Evolutionary conservation across 495 filamentous ascomycete species (phyloP).

Genomic region (Daldinia grandis): DNA sequence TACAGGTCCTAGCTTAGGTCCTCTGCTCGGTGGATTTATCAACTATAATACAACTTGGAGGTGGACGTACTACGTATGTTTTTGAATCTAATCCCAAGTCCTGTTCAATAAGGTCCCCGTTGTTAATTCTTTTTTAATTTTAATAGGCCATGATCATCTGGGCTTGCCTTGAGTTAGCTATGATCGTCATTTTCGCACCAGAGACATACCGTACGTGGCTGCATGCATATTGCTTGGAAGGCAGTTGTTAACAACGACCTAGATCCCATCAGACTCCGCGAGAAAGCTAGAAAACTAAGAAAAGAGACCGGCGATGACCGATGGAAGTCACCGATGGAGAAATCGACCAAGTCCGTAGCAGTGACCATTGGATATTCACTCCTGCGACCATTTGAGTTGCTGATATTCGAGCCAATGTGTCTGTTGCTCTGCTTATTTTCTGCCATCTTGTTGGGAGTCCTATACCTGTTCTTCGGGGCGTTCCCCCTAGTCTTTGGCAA

Average conservation of each 20-base stretch:
- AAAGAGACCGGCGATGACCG: constrained; percentile 78
- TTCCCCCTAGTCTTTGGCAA: constrained; percentile 83
- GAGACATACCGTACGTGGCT: constrained; percentile 80
- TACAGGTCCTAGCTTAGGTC: constrained; percentile 55
- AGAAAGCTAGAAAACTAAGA: constrained; percentile 76
- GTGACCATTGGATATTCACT: constrained; percentile 74
- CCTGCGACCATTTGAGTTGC: constrained; percentile 82
- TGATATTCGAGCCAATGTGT: constrained; percentile 87
- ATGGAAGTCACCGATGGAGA: constrained; percentile 83
- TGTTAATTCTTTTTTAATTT: constrained; percentile 4
- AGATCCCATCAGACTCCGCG: constrained; percentile 72
- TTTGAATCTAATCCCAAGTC: neutral
- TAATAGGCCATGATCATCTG: constrained; percentile 73
- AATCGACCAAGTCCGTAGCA: constrained; percentile 72
- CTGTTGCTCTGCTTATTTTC: constrained; percentile 84
- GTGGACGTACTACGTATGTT: constrained; percentile 84
- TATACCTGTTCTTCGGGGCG: constrained; percentile 96
- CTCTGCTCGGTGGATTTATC: constrained; percentile 67
- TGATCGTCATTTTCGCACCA: constrained; percentile 78
- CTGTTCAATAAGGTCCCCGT: neutral
- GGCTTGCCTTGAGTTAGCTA: constrained; percentile 67
- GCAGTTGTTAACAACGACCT: neutral
- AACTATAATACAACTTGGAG: constrained; percentile 82
- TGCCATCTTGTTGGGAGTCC: constrained; percentile 82
- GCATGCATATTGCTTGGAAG: neutral